Percentiles rank a stretch among this genome's conserved stretches.
Evolutionary conservation across 2,329 filamentous ascomycete genomes (phyloP).

Genomic region (Cercospora canescens): DNA sequence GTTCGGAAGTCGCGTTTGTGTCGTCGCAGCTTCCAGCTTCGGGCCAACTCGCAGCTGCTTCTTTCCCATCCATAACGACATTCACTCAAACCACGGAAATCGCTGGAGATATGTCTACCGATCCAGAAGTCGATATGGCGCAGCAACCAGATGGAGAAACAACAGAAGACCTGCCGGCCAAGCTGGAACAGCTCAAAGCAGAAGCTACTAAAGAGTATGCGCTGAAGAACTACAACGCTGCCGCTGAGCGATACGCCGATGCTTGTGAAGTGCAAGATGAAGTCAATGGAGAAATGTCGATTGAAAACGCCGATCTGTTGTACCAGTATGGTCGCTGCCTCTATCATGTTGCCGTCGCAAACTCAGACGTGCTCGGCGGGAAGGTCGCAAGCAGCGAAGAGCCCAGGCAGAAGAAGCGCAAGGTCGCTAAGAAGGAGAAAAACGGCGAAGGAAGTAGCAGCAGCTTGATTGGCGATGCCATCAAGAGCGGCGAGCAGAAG

Average conservation of each 20-base stretch:
- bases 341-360: conserved; percentile 90
- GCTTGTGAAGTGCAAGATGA: conserved; percentile 88
- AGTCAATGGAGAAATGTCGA: conserved; percentile 87
- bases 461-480: conserved; percentile 31
- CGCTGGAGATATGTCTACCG: not conserved
- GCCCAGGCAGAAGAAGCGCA: conserved; percentile 52
- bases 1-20: not conserved
- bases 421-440: conserved; percentile 32
- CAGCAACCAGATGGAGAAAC: conserved; percentile 14
- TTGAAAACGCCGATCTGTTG: conserved; percentile 88
- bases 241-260: conserved; percentile 83
- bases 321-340: conserved; percentile 93
- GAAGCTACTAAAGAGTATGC: conserved; percentile 83
- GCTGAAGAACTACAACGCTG: conserved; percentile 82
- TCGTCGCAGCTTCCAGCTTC: not conserved
- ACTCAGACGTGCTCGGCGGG: conserved; percentile 90
- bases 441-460: conserved; percentile 27
- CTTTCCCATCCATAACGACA: not conserved
- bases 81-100: not conserved
- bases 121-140: not conserved
- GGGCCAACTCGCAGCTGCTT: not conserved
- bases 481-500: conserved; percentile 41
- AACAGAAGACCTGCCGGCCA: conserved; percentile 26
- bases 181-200: conserved; percentile 67
- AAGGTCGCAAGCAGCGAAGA: conserved; percentile 64